These are phyloP conservation scores for Ruellia speciosa DNA, from an alignment of 305 asterid genomes.

Conservation along the genomic window DNA sequence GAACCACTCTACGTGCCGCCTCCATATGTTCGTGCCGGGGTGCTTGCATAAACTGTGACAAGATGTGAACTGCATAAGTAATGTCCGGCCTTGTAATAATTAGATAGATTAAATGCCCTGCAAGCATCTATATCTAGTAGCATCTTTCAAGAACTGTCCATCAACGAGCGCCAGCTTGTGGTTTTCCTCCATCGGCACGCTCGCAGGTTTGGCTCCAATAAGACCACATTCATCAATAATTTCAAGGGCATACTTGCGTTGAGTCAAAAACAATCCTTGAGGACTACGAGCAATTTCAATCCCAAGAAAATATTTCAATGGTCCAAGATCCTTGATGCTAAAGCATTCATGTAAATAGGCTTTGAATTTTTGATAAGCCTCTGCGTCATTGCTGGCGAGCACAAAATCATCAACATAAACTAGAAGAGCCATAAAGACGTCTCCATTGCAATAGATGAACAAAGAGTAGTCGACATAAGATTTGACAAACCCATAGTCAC, in stretches of 20 bases:
- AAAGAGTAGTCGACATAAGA: neutral
- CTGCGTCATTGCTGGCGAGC: neutral
- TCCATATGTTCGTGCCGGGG: neutral
- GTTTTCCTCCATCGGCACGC: neutral
- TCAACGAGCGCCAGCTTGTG: neutral
- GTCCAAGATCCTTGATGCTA: neutral
- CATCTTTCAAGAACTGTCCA: neutral
- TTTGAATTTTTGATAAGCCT: neutral
- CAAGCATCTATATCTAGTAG: neutral
- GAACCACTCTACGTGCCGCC: neutral
- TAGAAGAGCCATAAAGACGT: neutral
- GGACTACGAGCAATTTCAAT: neutral
- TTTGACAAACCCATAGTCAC: neutral
- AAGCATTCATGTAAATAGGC: neutral
- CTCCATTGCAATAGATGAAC: neutral
- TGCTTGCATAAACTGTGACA: neutral
- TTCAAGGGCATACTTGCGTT: neutral
- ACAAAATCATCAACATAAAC: neutral
- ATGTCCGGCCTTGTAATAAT: neutral
- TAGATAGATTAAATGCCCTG: neutral
- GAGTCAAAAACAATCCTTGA: neutral
- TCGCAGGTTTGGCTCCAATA: neutral
- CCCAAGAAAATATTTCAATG: neutral
- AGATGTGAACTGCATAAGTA: neutral
- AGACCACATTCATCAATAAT: neutral